These are phyloP conservation scores for Chlorophyllum brunneum DNA, from an alignment of 768 basidiomycete genomes.

Conservation along the genomic window DNA sequence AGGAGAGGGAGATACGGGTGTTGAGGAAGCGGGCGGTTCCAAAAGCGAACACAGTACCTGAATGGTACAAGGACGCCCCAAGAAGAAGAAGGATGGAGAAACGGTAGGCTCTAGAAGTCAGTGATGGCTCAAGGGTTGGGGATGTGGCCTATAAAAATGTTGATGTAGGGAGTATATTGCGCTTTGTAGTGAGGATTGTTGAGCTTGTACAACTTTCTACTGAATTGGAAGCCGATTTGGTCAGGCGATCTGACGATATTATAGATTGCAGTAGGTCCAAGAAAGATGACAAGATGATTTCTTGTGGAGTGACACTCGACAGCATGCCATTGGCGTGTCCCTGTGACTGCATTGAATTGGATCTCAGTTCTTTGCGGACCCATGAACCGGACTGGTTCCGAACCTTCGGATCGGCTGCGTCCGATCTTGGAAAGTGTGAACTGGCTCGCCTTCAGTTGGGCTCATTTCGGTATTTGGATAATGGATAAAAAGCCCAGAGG, in stretches of 20 bases:
- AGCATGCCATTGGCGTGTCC: slow-evolving; percentile 23
- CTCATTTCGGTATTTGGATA: slow-evolving; percentile 14
- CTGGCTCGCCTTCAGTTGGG: slow-evolving; percentile 18
- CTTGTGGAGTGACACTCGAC: slow-evolving; percentile 15
- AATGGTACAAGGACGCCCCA: slow-evolving; percentile 73
- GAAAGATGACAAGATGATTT: slow-evolving; percentile 14
- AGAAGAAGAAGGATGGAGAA: slow-evolving; percentile 37
- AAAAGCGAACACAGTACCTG: slow-evolving; percentile 67
- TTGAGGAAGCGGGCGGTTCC: slow-evolving; percentile 60
- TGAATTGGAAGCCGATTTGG: slow-evolving; percentile 2
- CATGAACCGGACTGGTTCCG: slow-evolving; percentile 21
- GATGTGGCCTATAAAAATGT: neutral
- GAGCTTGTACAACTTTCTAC: neutral
- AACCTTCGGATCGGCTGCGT: neutral
- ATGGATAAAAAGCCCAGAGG: slow-evolving; percentile 11
- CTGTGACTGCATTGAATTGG: slow-evolving; percentile 25
- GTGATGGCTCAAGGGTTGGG: neutral
- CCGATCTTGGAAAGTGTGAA: slow-evolving; percentile 21
- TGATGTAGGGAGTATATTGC: neutral
- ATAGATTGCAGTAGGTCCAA: slow-evolving; percentile 8
- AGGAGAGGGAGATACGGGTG: slow-evolving; percentile 59
- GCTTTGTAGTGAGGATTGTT: slow-evolving; percentile 3
- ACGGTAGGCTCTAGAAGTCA: slow-evolving; percentile 2
- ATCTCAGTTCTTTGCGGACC: slow-evolving; percentile 21
- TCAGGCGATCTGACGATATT: slow-evolving; percentile 2